A percentile compares a stretch with the other conserved stretches of the same genome.
phyloP scores from a whole-genome alignment of 2,329 filamentous ascomycete genomes.

The Leptodontidium sp. region DNA sequence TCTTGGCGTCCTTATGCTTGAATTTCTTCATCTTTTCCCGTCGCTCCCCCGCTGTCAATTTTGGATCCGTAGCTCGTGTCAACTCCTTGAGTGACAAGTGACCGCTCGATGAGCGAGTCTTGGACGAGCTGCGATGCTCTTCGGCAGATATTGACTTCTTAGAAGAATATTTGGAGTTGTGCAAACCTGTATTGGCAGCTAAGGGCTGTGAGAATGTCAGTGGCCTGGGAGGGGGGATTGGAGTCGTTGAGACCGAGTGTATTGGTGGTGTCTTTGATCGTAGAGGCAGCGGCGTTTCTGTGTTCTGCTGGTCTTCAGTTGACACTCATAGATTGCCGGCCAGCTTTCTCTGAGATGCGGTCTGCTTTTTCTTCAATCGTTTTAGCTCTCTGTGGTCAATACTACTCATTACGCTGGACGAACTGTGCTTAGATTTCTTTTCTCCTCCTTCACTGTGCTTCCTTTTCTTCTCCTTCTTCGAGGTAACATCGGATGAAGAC shows the following conservation, averaged over 20 bases:
- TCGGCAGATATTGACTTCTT: constrained; percentile 10
- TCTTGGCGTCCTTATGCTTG: constrained; percentile 25
- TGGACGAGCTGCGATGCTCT: background rate
- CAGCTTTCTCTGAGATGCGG: constrained; percentile 31
- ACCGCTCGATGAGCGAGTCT: background rate
- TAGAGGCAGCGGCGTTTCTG: background rate
- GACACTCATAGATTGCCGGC: constrained; percentile 32
- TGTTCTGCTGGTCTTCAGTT: constrained; percentile 24
- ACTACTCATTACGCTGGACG: constrained; percentile 34
- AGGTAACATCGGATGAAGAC: constrained; percentile 20
- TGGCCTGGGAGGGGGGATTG: constrained; percentile 24
- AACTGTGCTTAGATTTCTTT: constrained; percentile 41
- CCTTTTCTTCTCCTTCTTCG: constrained; percentile 35
- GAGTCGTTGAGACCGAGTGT: background rate
- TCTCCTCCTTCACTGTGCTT: constrained; percentile 38
- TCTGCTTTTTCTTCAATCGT: constrained; percentile 40
- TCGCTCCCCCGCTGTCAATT: constrained; percentile 27
- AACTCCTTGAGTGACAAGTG: constrained; percentile 5
- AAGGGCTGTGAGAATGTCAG: constrained; percentile 5
- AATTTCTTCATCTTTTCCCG: constrained; percentile 32
- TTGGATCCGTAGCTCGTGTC: constrained; percentile 22
- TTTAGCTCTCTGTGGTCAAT: constrained; percentile 38
- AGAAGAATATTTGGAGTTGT: constrained; percentile 12
- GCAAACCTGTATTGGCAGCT: constrained; percentile 9
- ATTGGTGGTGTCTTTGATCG: constrained; percentile 9